A percentile compares a stretch with the other conserved stretches of the same genome.
phyloP scores from a whole-genome alignment of 192 early-diverging fungal species.

The Linnemannia schmuckeri region DNA sequence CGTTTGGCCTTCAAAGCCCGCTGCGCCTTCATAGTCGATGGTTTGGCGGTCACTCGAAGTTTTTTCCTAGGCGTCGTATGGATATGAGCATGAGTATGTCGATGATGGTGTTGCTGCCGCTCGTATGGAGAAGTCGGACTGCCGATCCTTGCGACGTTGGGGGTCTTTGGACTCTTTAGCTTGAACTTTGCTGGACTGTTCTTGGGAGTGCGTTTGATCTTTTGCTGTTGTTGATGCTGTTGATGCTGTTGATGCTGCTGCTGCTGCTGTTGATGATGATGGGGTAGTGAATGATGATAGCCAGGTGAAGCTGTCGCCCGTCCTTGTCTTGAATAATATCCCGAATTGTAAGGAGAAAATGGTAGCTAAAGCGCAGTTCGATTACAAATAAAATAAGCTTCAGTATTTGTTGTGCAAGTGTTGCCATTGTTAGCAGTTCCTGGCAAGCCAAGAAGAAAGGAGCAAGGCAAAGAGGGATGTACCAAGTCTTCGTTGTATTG shows the following conservation, averaged over 20 bases:
- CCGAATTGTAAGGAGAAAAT: not conserved
- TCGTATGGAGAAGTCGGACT: slow-evolving; percentile 44
- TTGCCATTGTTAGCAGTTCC: not conserved
- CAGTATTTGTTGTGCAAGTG: not conserved
- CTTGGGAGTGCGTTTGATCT: slow-evolving; percentile 1
- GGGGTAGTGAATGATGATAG: not conserved
- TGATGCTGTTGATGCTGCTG: not conserved
- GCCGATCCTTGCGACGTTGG: not conserved
- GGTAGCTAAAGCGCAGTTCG: not conserved
- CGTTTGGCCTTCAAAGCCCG: slow-evolving; percentile 13
- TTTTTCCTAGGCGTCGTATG: slow-evolving; percentile 20
- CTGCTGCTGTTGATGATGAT: not conserved
- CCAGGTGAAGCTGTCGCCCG: not conserved
- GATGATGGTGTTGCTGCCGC: slow-evolving; percentile 12
- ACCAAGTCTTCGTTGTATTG: not conserved
- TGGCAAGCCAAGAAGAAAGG: not conserved
- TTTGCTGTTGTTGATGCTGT: not conserved
- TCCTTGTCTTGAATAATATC: not conserved
- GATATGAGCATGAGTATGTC: not conserved
- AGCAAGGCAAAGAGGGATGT: not conserved
- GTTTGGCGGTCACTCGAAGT: slow-evolving; percentile 34
- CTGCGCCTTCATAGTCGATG: slow-evolving; percentile 24
- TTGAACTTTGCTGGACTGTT: slow-evolving; percentile 4
- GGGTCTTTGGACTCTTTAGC: slow-evolving; percentile 30
- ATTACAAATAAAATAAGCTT: not conserved